Evolutionary conservation across 257 asterid genomes (phyloP).

Genomic region (Penstemon davidsonii): DNA sequence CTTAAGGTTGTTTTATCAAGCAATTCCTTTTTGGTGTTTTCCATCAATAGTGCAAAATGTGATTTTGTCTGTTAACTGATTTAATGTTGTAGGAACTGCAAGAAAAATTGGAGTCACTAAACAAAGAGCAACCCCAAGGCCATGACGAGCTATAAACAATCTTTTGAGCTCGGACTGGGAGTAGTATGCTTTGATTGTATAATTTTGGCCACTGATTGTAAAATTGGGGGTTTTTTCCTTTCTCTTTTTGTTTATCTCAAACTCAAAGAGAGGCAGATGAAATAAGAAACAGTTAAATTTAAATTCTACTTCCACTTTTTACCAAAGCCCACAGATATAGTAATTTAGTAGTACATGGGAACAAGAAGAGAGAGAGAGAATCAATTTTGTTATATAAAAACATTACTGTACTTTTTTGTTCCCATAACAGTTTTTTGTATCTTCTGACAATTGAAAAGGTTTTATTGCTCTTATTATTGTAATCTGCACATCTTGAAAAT

Average conservation of each 20-base stretch:
- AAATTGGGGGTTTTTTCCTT: slow-evolving; percentile 22
- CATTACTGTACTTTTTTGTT: no score
- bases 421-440: no score
- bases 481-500: no score
- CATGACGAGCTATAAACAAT: slow-evolving; percentile 71
- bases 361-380: no score
- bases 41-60: neutral
- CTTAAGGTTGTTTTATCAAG: slow-evolving; percentile 55
- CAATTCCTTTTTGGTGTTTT: neutral
- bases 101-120: slow-evolving; percentile 60
- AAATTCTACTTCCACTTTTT: no score
- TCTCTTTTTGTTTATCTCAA: neutral
- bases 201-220: slow-evolving; percentile 14
- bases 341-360: no score
- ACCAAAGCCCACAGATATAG: no score
- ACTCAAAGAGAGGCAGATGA: slow-evolving; percentile 21
- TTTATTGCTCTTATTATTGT: no score
- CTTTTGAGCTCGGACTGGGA: neutral
- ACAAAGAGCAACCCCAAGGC: slow-evolving; percentile 54
- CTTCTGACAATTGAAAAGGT: no score
- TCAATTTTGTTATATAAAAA: no score
- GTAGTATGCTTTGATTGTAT: neutral
- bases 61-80: neutral
- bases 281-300: no score
- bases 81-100: slow-evolving; percentile 61